Evolutionary conservation across 257 asterid species (phyloP).

Genomic region (Nicotiana knightiana): DNA sequence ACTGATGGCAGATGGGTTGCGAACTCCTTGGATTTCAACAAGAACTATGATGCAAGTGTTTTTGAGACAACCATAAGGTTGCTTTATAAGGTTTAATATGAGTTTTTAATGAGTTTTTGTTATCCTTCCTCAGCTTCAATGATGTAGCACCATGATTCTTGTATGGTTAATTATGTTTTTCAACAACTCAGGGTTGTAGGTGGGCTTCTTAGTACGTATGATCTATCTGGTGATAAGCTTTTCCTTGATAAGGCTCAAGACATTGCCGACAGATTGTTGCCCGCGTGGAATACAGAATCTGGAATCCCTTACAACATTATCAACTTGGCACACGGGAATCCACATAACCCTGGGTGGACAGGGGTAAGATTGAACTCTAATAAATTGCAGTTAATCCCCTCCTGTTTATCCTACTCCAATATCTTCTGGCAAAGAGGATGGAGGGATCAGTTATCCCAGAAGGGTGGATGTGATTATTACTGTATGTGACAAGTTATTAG

Average conservation of each 20-base stretch:
- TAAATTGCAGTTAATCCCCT: neutral
- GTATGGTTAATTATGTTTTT: conserved; percentile 17
- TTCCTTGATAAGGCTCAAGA: conserved; percentile 96
- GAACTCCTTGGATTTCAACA: conserved; percentile 85
- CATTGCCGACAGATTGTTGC: conserved; percentile 90
- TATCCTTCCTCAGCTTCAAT: neutral
- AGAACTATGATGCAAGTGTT: conserved; percentile 96
- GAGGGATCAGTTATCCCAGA: neutral
- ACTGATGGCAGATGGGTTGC: conserved; percentile 90
- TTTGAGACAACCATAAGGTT: conserved; percentile 99
- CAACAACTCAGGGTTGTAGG: conserved; percentile 86
- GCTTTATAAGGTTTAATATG: conserved; percentile 80
- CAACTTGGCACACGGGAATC: conserved; percentile 83
- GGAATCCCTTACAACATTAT: conserved; percentile 93
- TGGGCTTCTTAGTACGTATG: conserved; percentile 95
- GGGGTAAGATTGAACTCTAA: conserved; percentile 54
- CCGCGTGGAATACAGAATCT: conserved; percentile 94
- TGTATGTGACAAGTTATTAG: neutral
- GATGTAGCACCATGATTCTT: conserved; percentile 19
- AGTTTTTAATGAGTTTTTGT: conserved; percentile 26
- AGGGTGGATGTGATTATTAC: neutral
- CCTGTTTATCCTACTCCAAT: neutral
- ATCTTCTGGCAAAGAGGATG: neutral
- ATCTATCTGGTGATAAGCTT: conserved; percentile 87
- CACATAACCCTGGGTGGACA: conserved; percentile 99